Conservation (phyloP, 2,329 filamentous ascomycete genomes). For the Curvularia sp. region DNA sequence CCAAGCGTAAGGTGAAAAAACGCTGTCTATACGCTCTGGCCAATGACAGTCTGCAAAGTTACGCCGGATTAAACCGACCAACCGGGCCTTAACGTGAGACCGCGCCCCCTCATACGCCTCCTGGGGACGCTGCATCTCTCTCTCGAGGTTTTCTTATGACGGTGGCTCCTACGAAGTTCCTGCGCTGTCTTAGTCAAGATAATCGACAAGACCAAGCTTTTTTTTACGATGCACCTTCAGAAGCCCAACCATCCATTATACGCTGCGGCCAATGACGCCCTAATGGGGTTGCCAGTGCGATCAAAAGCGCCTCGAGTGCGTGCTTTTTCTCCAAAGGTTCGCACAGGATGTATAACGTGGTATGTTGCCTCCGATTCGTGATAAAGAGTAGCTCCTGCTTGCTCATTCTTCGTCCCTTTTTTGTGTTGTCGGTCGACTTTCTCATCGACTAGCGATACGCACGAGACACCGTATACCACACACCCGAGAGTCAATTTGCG, state of each 20-base stretch:
- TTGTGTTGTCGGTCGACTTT: neutral
- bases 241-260: constrained; percentile 1
- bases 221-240: constrained; percentile 1
- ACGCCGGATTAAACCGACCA: constrained; percentile 1
- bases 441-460: neutral
- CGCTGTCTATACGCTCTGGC: neutral
- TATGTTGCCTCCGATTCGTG: constrained; percentile 5
- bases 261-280: constrained; percentile 9
- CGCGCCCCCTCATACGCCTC: constrained; percentile 1
- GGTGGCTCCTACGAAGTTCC: constrained; percentile 5
- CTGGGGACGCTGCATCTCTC: neutral
- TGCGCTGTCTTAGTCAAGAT: constrained; percentile 1
- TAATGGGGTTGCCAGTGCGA: neutral
- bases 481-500: neutral
- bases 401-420: neutral
- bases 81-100: constrained; percentile 2
- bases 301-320: constrained; percentile 11
- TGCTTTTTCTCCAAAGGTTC: constrained; percentile 13
- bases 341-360: constrained; percentile 21
- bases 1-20: neutral
- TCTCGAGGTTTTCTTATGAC: neutral
- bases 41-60: neutral
- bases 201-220: neutral
- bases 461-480: too few species aligned
- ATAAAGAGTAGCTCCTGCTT: neutral